These are phyloP conservation scores for Hyaloperonospora brassicae DNA, from an alignment of 352 stramenopile genomes.

Conservation along the genomic window DNA sequence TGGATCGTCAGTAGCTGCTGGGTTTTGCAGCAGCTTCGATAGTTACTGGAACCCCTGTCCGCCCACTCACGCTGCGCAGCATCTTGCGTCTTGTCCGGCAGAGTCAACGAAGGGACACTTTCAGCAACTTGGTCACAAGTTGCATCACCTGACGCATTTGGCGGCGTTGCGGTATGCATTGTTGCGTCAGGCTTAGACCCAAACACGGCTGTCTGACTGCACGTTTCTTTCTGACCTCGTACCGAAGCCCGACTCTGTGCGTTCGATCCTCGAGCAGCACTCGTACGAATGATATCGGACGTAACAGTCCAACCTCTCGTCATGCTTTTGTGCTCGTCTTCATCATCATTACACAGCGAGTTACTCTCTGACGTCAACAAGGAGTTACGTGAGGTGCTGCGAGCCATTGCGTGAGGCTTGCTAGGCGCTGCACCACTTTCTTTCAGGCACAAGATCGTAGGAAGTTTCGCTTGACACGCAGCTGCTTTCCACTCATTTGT, in stretches of 20 bases:
- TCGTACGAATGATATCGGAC: conserved; percentile 10
- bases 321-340: conserved; percentile 11
- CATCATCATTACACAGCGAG: neutral
- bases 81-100: conserved; percentile 9
- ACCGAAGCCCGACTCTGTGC: conserved; percentile 3
- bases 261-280: conserved; percentile 6
- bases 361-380: neutral
- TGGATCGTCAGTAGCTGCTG: conserved; percentile 62
- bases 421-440: conserved; percentile 1
- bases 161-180: conserved; percentile 3
- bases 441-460: conserved; percentile 8
- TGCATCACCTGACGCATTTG: conserved; percentile 6
- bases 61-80: conserved; percentile 5
- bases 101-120: neutral
- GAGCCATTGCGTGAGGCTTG: conserved; percentile 1
- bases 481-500: conserved; percentile 38
- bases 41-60: conserved; percentile 12
- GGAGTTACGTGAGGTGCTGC: conserved; percentile 5
- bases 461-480: conserved; percentile 27
- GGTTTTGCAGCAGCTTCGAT: conserved; percentile 49
- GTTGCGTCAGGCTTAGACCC: neutral
- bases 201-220: neutral
- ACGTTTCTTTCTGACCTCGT: conserved; percentile 5
- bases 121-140: conserved; percentile 3
- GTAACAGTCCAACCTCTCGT: conserved; percentile 26